These are phyloP conservation scores for Wickerhamiella allomyrinae DNA, from an alignment of 805 yeast species.

Conservation along the genomic window DNA sequence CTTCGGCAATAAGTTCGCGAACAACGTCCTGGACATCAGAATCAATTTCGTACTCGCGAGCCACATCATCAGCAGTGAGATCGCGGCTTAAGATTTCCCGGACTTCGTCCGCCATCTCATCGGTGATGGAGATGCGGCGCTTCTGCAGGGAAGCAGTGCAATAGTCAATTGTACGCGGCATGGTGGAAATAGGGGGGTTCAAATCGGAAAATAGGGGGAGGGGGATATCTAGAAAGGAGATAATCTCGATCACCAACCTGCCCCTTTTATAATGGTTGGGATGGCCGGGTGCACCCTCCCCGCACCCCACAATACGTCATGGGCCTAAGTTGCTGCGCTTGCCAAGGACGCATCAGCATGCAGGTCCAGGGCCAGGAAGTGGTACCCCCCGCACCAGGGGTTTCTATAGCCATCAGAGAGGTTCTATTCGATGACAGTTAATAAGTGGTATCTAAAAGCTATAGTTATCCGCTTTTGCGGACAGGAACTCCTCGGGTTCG, in stretches of 20 bases:
- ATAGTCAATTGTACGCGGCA: conserved; percentile 10
- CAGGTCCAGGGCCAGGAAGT: neutral
- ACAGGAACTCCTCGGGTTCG: too few species aligned
- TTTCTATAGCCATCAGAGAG: too few species aligned
- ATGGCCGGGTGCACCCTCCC: too few species aligned
- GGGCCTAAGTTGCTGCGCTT: neutral
- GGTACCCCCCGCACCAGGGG: too few species aligned
- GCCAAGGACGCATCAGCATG: neutral
- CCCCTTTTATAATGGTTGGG: neutral
- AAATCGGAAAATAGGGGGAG: neutral
- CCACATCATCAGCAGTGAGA: conserved; percentile 11
- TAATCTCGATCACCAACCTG: neutral
- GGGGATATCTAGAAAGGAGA: neutral
- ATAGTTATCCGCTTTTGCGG: too few species aligned
- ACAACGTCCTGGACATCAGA: conserved; percentile 8
- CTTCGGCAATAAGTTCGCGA: conserved; percentile 11
- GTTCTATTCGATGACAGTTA: too few species aligned
- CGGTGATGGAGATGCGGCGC: conserved; percentile 11
- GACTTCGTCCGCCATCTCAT: conserved; percentile 12
- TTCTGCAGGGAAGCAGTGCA: conserved; percentile 11
- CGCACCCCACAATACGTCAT: neutral
- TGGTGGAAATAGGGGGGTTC: conserved; percentile 1
- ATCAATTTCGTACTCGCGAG: conserved; percentile 9
- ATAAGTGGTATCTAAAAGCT: too few species aligned
- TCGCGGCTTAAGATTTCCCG: conserved; percentile 11